A percentile compares a stretch with the other conserved stretches of the same genome.
These are phyloP conservation scores for Eimeria brunetti DNA, from an alignment of 169 alveolate species.

Conservation along the genomic window DNA sequence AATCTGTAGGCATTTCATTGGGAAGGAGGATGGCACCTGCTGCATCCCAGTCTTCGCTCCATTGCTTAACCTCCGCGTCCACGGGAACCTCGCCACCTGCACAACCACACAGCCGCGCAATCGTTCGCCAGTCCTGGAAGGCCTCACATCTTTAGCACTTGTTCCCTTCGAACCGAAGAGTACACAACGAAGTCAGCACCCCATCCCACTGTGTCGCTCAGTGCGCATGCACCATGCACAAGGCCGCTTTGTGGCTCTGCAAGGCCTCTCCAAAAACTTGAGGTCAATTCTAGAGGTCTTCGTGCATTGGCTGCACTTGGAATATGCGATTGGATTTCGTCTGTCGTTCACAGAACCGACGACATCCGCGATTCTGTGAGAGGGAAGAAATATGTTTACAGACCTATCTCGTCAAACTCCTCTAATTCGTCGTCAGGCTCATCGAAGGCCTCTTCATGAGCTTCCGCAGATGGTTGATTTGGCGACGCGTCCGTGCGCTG, in stretches of 20 bases:
- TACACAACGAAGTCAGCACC: background rate
- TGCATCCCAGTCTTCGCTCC: conserved; percentile 84
- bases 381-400: background rate
- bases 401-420: conserved; percentile 83
- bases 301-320: background rate
- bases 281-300: background rate
- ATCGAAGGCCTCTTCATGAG: conserved; percentile 79
- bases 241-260: background rate
- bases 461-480: conserved; percentile 45
- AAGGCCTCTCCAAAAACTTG: background rate
- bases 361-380: background rate
- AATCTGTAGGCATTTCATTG: background rate
- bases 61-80: conserved; percentile 81
- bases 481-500: conserved; percentile 66
- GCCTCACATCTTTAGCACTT: background rate
- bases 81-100: conserved; percentile 81
- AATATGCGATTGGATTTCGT: background rate
- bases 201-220: background rate
- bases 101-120: background rate
- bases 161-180: background rate
- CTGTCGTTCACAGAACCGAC: background rate
- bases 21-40: conserved; percentile 63
- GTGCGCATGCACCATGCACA: background rate
- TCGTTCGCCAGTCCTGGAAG: background rate
- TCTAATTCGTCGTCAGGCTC: conserved; percentile 84